These are phyloP conservation scores for Pleurotus cornucopiae DNA, from an alignment of 768 basidiomycete species.

Conservation along the genomic window DNA sequence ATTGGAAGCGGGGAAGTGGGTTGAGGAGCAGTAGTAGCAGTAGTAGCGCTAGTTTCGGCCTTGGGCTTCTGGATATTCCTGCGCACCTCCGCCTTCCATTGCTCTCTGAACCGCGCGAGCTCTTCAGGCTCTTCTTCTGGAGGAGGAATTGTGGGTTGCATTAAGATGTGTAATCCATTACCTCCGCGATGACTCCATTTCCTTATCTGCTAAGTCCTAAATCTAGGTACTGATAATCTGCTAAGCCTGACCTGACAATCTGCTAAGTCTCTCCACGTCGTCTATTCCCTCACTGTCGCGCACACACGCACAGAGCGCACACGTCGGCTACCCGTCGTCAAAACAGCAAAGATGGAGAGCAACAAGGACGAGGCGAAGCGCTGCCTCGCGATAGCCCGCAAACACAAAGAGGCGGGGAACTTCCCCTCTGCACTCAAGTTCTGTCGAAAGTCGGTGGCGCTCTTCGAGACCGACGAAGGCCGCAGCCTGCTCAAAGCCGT, in stretches of 20 bases:
- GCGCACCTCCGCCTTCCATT: slow-evolving; percentile 68
- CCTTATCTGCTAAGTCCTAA: slow-evolving; percentile 1
- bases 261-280: slow-evolving; percentile 8
- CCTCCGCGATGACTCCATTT: background rate
- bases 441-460: slow-evolving; percentile 79
- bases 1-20: background rate
- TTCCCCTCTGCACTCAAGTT: slow-evolving; percentile 80
- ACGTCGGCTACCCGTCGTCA: background rate
- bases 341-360: slow-evolving; percentile 53
- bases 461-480: slow-evolving; percentile 80
- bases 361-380: slow-evolving; percentile 89
- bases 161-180: background rate
- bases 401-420: slow-evolving; percentile 70
- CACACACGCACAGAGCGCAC: background rate
- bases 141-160: slow-evolving; percentile 10
- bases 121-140: slow-evolving; percentile 50
- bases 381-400: slow-evolving; percentile 75
- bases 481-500: slow-evolving; percentile 62
- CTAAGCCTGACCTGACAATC: background rate
- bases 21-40: slow-evolving; percentile 3
- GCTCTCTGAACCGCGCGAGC: slow-evolving; percentile 63
- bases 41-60: slow-evolving; percentile 8
- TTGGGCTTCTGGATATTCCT: slow-evolving; percentile 17
- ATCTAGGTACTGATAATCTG: background rate
- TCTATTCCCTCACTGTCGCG: background rate